phyloP scores from a whole-genome alignment of 2,329 filamentous ascomycete genomes.

The Aspergillus felis region DNA sequence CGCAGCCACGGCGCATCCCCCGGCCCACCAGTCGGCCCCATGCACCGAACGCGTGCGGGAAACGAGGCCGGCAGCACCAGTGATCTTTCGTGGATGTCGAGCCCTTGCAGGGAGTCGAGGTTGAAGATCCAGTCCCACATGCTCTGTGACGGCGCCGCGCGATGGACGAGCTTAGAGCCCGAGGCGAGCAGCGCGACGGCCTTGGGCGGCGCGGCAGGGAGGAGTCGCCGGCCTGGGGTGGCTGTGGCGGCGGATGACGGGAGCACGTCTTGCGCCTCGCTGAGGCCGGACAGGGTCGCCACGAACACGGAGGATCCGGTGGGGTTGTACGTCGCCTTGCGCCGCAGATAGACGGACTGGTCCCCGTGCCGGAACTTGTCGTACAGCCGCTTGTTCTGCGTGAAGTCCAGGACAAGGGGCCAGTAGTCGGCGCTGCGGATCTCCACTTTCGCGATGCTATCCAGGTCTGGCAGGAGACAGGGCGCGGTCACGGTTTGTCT shows the following conservation, averaged over 20 bases:
- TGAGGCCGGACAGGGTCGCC: slow-evolving; percentile 70
- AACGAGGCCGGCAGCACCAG: slow-evolving; percentile 53
- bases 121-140: slow-evolving; percentile 73
- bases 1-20: slow-evolving; percentile 47
- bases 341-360: slow-evolving; percentile 70
- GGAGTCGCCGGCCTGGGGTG: slow-evolving; percentile 22
- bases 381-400: slow-evolving; percentile 57
- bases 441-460: slow-evolving; percentile 35
- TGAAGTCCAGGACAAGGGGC: slow-evolving; percentile 75
- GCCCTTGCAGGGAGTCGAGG: slow-evolving; percentile 50
- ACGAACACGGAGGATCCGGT: slow-evolving; percentile 61
- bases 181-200: slow-evolving; percentile 19
- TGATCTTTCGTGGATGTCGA: slow-evolving; percentile 64
- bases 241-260: slow-evolving; percentile 24
- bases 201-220: slow-evolving; percentile 20
- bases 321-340: slow-evolving; percentile 64
- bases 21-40: slow-evolving; percentile 43
- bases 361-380: slow-evolving; percentile 60
- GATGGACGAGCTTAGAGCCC: slow-evolving; percentile 19
- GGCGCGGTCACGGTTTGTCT: slow-evolving; percentile 46
- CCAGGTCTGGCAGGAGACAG: slow-evolving; percentile 51
- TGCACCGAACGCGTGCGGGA: slow-evolving; percentile 23
- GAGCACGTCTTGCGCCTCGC: slow-evolving; percentile 51
- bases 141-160: slow-evolving; percentile 32
- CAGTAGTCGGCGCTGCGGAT: slow-evolving; percentile 62